Base-by-base conservation (phyloP, 352 stramenopile species). In the Phytophthora pini region DNA sequence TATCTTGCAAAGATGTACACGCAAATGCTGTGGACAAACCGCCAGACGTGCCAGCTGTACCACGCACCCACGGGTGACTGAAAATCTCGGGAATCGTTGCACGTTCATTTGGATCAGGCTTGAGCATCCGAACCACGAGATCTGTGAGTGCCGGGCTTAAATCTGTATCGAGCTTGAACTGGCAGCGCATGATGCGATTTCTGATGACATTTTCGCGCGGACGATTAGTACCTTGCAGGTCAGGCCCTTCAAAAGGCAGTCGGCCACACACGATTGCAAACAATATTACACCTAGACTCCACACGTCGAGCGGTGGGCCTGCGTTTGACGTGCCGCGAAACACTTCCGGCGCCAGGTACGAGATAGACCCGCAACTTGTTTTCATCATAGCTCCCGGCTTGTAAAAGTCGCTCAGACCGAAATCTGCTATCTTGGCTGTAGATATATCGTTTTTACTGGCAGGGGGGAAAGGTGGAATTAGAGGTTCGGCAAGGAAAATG, bases 341-440 rank as follows among this genome's bases (percentile, higher is more conserved):
- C n/a, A 95, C 86, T 62, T 97, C 89, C 2, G 89, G 89, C 0
- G 89, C 88, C 26, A 97, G 64, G 61, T 95, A 97, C 46, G 84
- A 94, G 47, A 97, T 89, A 17, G 87, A 94, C 7, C 89, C 88
- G 53, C 89, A 97, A 26, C 76, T 95, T 9, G 87, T 95, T 64
- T 94, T 92, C 80, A 95, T 91, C 79, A 91, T 92, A 2, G 87
- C 87, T 5, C 89, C 88, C n/a, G 87, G 88, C 29, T 93, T 89
- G 67, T 94, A 95, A 60, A 95, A 95, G 56, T 94, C 85, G 51
- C 85, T 94, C 22, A 96, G 68, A 13, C 89, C 89, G 50, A 96
- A 96, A 73, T 96, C 89, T 36, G 87, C 89, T 41, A 97, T 94
- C 61, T 97, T 93, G 55, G 88, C 76, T n/a, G 72, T 88, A 3